Evolutionary conservation across 73 alveolate genomes (phyloP).

Genomic region (Paramecium caudatum): DNA sequence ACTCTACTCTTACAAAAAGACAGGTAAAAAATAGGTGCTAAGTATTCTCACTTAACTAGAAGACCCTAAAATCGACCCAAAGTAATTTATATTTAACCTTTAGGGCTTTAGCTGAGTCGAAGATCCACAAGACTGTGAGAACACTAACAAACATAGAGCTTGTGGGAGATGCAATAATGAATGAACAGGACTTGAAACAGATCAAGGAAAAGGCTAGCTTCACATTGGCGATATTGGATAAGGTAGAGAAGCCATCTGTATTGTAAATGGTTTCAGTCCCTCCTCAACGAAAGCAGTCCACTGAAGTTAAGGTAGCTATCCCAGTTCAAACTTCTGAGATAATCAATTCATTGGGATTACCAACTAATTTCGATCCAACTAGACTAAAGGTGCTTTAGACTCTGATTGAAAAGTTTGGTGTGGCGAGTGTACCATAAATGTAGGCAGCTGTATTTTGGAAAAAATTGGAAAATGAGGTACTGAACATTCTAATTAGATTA

Average conservation of each 20-base stretch:
- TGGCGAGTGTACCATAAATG: neutral
- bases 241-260: neutral
- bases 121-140: conserved; percentile 44
- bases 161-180: neutral
- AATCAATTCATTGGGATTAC: neutral
- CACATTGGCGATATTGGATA: neutral
- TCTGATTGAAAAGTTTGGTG: neutral
- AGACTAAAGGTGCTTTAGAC: conserved; percentile 8
- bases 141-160: conserved; percentile 3
- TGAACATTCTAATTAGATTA: neutral
- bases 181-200: neutral
- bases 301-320: neutral
- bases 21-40: conserved; percentile 30
- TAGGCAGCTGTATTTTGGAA: neutral
- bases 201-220: neutral
- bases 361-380: conserved; percentile 8
- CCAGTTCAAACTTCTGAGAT: conserved; percentile 3
- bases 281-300: conserved; percentile 18
- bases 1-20: conserved; percentile 45
- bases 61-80: neutral
- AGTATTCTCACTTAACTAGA: neutral
- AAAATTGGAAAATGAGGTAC: conserved; percentile 60
- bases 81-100: neutral
- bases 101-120: conserved; percentile 37
- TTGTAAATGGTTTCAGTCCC: neutral